These are phyloP conservation scores for Eimeria necatrix DNA, from an alignment of 169 alveolate species.

Conservation along the genomic window DNA sequence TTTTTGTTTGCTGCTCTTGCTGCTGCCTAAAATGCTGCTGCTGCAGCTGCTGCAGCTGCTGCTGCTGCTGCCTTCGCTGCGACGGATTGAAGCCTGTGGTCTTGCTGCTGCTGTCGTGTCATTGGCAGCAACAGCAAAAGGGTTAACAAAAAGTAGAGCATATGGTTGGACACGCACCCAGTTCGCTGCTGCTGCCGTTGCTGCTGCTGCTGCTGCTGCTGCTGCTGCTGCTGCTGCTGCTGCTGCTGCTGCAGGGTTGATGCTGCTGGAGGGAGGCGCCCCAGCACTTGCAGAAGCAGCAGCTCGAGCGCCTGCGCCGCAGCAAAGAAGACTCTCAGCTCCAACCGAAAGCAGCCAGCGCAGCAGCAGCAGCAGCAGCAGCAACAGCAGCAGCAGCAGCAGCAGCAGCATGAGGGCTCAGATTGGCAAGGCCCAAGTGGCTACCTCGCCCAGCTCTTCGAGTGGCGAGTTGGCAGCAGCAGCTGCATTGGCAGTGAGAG, in stretches of 20 bases:
- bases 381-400: background rate
- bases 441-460: background rate
- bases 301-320: background rate
- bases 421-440: background rate
- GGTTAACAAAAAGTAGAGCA: no score
- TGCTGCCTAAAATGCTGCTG: background rate
- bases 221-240: no score
- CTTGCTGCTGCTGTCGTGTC: background rate
- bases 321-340: background rate
- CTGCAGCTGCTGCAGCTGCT: no score
- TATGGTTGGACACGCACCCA: no score
- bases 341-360: background rate
- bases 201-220: no score
- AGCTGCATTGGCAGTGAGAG: background rate
- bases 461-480: background rate
- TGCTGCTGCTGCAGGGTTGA: background rate
- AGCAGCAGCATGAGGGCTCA: background rate
- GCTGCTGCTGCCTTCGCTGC: no score
- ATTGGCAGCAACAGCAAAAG: no score
- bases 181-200: no score
- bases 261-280: slow-evolving; percentile 19
- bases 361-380: slow-evolving; percentile 1
- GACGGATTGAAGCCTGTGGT: no score
- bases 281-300: slow-evolving; percentile 1
- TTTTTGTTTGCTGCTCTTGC: background rate